Evolutionary conservation across 345 rosid species (phyloP).

Genomic region (Nasturtium officinale): DNA sequence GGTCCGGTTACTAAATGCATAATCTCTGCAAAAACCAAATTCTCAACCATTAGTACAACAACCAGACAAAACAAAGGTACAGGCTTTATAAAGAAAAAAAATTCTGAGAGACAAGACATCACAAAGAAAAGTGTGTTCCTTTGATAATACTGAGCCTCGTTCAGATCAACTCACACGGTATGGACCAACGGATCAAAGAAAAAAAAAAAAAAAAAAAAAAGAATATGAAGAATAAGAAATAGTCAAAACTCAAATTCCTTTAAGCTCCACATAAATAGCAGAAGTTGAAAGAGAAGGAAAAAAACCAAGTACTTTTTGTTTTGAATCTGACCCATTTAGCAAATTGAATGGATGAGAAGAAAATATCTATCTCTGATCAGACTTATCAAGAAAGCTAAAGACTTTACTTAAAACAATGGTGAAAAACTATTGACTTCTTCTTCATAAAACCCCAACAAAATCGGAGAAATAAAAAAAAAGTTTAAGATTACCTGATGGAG

Average conservation of each 20-base stretch:
- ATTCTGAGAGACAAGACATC: slow-evolving; percentile 35
- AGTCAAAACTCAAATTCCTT: slow-evolving; percentile 15
- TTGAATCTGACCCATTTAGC: slow-evolving; percentile 62
- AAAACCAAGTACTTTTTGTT: background rate
- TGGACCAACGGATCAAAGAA: slow-evolving; percentile 41
- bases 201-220: background rate
- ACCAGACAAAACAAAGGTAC: slow-evolving; percentile 34
- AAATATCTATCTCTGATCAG: slow-evolving; percentile 21
- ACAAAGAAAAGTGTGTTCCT: slow-evolving; percentile 28
- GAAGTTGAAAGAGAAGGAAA: background rate
- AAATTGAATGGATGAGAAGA: slow-evolving; percentile 41
- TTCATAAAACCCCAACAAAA: slow-evolving; percentile 12
- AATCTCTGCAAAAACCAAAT: slow-evolving; percentile 63
- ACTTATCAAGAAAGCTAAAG: slow-evolving; percentile 32
- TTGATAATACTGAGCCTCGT: slow-evolving; percentile 33
- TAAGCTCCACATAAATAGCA: slow-evolving; percentile 1
- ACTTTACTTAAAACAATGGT: slow-evolving; percentile 21
- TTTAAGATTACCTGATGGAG: slow-evolving; percentile 73
- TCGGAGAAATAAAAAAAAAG: background rate
- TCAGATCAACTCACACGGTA: slow-evolving; percentile 26
- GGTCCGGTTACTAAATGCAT: slow-evolving; percentile 70
- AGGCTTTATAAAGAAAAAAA: slow-evolving; percentile 7
- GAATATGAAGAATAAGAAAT: background rate
- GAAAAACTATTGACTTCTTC: slow-evolving; percentile 33
- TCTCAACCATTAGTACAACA: background rate